These are phyloP conservation scores for Akanthomyces uredinophilus DNA, from an alignment of 2,329 filamentous ascomycete genomes.

Conservation along the genomic window DNA sequence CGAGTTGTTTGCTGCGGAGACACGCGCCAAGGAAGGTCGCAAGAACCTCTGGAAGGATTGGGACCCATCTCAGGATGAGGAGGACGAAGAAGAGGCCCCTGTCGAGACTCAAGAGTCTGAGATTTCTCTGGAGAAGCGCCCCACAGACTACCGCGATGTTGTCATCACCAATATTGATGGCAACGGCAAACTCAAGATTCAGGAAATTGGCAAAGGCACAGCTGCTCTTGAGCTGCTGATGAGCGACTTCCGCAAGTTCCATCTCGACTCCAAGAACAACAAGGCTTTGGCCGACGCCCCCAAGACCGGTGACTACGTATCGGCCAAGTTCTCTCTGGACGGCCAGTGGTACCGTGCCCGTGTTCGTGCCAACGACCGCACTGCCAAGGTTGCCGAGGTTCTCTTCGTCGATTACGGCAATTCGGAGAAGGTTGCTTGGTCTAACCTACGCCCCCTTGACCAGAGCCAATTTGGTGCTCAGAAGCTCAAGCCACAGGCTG, in stretches of 20 bases:
- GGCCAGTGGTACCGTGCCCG: slow-evolving; percentile 91
- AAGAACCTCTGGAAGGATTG: slow-evolving; percentile 93
- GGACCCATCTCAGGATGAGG: slow-evolving; percentile 80
- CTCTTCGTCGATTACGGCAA: slow-evolving; percentile 97
- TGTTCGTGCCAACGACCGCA: slow-evolving; percentile 86
- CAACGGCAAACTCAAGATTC: slow-evolving; percentile 79
- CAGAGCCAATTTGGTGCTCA: slow-evolving; percentile 72
- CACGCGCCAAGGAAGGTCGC: slow-evolving; percentile 79
- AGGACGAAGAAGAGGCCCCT: slow-evolving; percentile 45
- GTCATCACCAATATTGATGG: slow-evolving; percentile 86
- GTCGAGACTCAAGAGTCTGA: slow-evolving; percentile 46
- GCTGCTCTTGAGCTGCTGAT: slow-evolving; percentile 81
- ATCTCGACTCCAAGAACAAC: slow-evolving; percentile 76
- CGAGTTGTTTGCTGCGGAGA: slow-evolving; percentile 83
- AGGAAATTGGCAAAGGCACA: slow-evolving; percentile 83
- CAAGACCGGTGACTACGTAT: slow-evolving; percentile 86
- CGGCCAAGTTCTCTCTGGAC: slow-evolving; percentile 85
- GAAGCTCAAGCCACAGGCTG: slow-evolving; percentile 81
- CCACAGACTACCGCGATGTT: slow-evolving; percentile 84
- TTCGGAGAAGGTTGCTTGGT: slow-evolving; percentile 82
- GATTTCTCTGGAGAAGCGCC: slow-evolving; percentile 59
- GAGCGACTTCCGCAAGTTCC: slow-evolving; percentile 86
- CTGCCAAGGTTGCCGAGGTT: slow-evolving; percentile 82
- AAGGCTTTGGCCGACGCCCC: slow-evolving; percentile 68
- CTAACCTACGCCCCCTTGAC: slow-evolving; percentile 72